Conservation (phyloP, 441 rosid species). For the Erysimum cheiri region DNA sequence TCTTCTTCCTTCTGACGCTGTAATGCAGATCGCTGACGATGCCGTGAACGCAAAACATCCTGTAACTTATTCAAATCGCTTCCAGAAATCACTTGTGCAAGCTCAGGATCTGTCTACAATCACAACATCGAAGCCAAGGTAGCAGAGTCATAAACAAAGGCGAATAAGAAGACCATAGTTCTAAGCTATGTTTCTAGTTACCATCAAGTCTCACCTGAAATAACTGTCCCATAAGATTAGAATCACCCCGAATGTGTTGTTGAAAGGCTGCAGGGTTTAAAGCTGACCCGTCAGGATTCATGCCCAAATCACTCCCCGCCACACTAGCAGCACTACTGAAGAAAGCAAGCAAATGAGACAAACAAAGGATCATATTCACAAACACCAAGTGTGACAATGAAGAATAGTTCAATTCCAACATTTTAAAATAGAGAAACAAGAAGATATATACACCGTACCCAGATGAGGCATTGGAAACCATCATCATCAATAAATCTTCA, state of each 20-base stretch:
- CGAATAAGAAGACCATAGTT: background rate
- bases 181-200: slow-evolving; percentile 10
- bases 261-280: slow-evolving; percentile 87
- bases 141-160: slow-evolving; percentile 9
- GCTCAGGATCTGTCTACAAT: slow-evolving; percentile 81
- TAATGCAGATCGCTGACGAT: slow-evolving; percentile 68
- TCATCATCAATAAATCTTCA: slow-evolving; percentile 85
- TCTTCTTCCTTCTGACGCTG: slow-evolving; percentile 81
- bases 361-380: slow-evolving; percentile 1
- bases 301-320: slow-evolving; percentile 52
- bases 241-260: slow-evolving; percentile 71
- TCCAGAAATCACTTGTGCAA: slow-evolving; percentile 86
- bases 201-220: slow-evolving; percentile 60
- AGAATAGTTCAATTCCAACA: background rate
- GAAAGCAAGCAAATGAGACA: slow-evolving; percentile 21
- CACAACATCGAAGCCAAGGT: slow-evolving; percentile 30
- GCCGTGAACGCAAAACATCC: slow-evolving; percentile 67
- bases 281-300: slow-evolving; percentile 93
- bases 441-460: slow-evolving; percentile 45
- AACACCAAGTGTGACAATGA: background rate
- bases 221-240: slow-evolving; percentile 78
- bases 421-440: background rate
- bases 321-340: slow-evolving; percentile 63
- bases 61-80: slow-evolving; percentile 84
- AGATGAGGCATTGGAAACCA: slow-evolving; percentile 64